Evolutionary conservation across 345 rosid genomes (phyloP).

Genomic region (Eutrema yunnanense): DNA sequence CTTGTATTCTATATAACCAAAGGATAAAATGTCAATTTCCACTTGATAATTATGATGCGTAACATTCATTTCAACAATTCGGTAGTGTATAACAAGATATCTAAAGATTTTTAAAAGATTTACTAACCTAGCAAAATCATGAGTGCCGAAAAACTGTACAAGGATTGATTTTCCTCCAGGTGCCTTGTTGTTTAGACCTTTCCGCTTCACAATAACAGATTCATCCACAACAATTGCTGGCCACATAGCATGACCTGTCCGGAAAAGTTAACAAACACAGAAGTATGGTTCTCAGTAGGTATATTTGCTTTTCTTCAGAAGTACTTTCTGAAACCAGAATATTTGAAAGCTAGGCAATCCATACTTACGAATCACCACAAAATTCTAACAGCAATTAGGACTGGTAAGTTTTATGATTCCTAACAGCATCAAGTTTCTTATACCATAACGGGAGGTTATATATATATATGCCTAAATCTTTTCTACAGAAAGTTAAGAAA

Average conservation of each 20-base stretch:
- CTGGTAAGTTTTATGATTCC: neutral
- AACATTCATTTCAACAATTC: neutral
- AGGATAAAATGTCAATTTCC: slow-evolving; percentile 11
- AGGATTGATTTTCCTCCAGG: slow-evolving; percentile 57
- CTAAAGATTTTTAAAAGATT: slow-evolving; percentile 1
- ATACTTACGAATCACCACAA: neutral
- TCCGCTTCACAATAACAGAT: slow-evolving; percentile 49
- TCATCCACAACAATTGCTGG: slow-evolving; percentile 94
- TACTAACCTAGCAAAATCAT: slow-evolving; percentile 95
- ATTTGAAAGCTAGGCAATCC: slow-evolving; percentile 1
- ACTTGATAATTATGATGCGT: neutral
- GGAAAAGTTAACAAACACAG: slow-evolving; percentile 34
- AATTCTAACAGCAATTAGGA: neutral
- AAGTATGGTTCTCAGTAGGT: slow-evolving; percentile 17
- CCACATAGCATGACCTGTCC: slow-evolving; percentile 98
- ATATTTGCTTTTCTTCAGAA: neutral
- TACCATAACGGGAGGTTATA: neutral
- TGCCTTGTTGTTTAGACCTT: slow-evolving; percentile 44
- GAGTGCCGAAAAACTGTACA: slow-evolving; percentile 97
- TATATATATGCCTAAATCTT: neutral
- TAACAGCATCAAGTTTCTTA: neutral
- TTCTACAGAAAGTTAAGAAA: neutral
- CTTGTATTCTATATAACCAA: slow-evolving; percentile 61
- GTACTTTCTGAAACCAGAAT: neutral
- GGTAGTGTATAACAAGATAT: neutral